Evolutionary conservation across 2,329 filamentous ascomycete species (phyloP).

Genomic region (Colletotrichum sp.): DNA sequence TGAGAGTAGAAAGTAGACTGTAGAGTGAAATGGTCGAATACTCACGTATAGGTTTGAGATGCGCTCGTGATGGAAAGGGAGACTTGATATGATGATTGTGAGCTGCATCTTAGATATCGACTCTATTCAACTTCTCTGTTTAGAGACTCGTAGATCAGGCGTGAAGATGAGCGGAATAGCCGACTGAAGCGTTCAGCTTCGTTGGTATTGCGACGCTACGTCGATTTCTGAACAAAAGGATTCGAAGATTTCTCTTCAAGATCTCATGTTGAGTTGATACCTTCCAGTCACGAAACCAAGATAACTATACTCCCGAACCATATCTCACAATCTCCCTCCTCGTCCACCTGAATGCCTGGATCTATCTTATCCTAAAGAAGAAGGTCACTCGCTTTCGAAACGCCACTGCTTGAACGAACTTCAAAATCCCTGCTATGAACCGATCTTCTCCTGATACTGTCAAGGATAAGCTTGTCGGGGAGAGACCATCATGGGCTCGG

Average conservation of each 20-base stretch:
- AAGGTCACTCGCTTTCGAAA: background rate
- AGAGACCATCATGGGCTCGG: background rate
- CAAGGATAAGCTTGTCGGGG: rapidly evolving
- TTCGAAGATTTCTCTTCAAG: background rate
- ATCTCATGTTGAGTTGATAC: background rate
- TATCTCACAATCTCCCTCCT: background rate
- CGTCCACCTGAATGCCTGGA: background rate
- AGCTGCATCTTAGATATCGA: background rate
- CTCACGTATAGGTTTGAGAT: background rate
- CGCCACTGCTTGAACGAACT: background rate
- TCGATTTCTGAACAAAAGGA: background rate
- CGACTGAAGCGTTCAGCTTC: background rate
- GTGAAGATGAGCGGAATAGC: background rate
- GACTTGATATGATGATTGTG: background rate
- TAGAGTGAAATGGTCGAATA: background rate
- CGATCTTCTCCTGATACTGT: background rate
- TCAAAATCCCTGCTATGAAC: background rate
- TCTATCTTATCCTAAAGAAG: background rate
- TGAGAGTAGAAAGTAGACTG: background rate
- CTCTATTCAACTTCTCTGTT: background rate
- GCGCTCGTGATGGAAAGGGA: background rate
- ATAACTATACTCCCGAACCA: background rate
- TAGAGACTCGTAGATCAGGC: background rate
- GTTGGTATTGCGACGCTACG: background rate
- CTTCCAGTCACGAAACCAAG: background rate